Evolutionary conservation across 2,329 filamentous ascomycete species (phyloP).

Genomic region (Xylariaceae sp.): DNA sequence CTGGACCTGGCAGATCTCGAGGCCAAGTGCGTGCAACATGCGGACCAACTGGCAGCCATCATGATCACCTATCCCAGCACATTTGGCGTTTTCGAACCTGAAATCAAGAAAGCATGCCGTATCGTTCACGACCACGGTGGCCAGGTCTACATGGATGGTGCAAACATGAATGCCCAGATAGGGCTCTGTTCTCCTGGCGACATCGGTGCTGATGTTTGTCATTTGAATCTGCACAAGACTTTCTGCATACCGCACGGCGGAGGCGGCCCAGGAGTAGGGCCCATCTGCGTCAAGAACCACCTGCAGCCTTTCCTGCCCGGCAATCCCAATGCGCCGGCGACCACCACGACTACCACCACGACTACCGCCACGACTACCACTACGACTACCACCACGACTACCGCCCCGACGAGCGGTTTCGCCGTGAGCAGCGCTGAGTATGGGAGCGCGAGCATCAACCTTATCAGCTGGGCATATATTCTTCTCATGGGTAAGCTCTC

Average conservation of each 20-base stretch:
- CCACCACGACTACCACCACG: too few species aligned
- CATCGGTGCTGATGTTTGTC: constrained; percentile 93
- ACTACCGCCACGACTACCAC: too few species aligned
- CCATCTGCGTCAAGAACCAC: constrained; percentile 83
- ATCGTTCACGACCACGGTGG: constrained; percentile 83
- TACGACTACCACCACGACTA: too few species aligned
- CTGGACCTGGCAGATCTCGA: constrained; percentile 80
- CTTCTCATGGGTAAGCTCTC: constrained; percentile 70
- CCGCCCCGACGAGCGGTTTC: constrained; percentile 30
- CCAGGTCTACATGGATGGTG: constrained; percentile 97
- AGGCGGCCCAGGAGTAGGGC: constrained; percentile 86
- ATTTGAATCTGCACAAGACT: constrained; percentile 96
- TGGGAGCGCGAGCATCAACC: constrained; percentile 85
- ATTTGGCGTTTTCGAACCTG: constrained; percentile 89
- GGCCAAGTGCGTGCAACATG: constrained; percentile 82
- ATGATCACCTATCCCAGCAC: constrained; percentile 98
- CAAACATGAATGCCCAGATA: constrained; percentile 98
- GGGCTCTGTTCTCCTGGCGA: constrained; percentile 90
- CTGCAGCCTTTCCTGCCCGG: constrained; percentile 71
- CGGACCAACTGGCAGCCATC: constrained; percentile 78
- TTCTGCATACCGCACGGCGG: constrained; percentile 98
- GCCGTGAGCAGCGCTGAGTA: constrained; percentile 76
- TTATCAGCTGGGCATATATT: constrained; percentile 93
- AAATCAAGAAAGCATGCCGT: constrained; percentile 76
- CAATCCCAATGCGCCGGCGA: constrained; percentile 21